Evolutionary conservation across 148 eudicot genomes (phyloP).

Genomic region (Vaccinium macrocarpon): DNA sequence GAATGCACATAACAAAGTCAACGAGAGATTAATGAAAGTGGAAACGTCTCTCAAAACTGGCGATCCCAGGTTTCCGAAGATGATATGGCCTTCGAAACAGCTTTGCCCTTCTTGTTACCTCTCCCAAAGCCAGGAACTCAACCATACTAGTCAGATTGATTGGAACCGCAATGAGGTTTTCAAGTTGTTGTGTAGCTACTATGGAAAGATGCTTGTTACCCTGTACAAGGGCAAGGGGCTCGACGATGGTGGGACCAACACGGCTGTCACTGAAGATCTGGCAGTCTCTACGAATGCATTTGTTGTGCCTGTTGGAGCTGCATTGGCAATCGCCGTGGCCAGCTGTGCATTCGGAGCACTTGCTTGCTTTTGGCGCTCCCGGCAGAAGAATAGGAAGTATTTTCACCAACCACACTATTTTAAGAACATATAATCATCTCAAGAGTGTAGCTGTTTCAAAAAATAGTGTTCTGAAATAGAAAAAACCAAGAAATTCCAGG

Average conservation of each 20-base stretch:
- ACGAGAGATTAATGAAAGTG: slow-evolving; percentile 68
- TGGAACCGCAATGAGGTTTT: slow-evolving; percentile 81
- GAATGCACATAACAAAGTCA: slow-evolving; percentile 84
- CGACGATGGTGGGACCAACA: slow-evolving; percentile 19
- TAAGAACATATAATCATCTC: slow-evolving; percentile 68
- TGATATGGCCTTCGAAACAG: slow-evolving; percentile 83
- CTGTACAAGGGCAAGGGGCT: slow-evolving; percentile 44
- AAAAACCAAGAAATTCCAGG: not conserved
- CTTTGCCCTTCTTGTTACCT: slow-evolving; percentile 80
- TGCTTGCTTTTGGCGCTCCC: slow-evolving; percentile 98
- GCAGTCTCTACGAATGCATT: slow-evolving; percentile 54
- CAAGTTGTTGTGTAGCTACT: slow-evolving; percentile 68
- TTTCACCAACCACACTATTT: slow-evolving; percentile 70
- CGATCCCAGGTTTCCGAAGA: slow-evolving; percentile 83
- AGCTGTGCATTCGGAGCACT: slow-evolving; percentile 94
- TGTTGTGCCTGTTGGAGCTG: slow-evolving; percentile 86
- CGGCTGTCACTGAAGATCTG: slow-evolving; percentile 42
- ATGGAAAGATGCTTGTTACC: slow-evolving; percentile 60
- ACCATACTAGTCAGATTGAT: slow-evolving; percentile 23
- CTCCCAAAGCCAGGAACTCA: slow-evolving; percentile 21
- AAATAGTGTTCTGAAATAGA: slow-evolving; percentile 16
- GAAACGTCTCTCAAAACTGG: slow-evolving; percentile 60
- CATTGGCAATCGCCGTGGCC: slow-evolving; percentile 81
- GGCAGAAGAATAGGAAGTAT: slow-evolving; percentile 94
- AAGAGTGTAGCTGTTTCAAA: slow-evolving; percentile 38